Evolutionary conservation across 768 basidiomycete genomes (phyloP).

Genomic region (Serendipita vermifera): DNA sequence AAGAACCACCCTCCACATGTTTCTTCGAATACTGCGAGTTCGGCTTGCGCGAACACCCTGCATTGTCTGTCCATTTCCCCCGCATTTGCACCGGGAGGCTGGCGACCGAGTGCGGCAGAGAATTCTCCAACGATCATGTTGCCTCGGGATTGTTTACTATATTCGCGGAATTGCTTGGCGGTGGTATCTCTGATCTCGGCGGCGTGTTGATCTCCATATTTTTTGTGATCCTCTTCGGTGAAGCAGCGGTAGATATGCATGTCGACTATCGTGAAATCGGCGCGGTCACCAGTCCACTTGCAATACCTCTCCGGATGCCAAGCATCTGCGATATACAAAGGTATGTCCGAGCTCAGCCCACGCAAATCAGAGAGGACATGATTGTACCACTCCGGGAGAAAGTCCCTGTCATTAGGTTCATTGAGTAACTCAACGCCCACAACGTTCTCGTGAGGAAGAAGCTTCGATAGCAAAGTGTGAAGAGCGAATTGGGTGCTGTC

Average conservation of each 20-base stretch:
- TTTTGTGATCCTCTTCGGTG: conserved; percentile 42
- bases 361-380: conserved; percentile 42
- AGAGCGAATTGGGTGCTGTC: conserved; percentile 22
- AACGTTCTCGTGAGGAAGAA: conserved; percentile 29
- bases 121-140: conserved; percentile 63
- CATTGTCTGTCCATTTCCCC: conserved; percentile 32
- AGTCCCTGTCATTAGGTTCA: conserved; percentile 38
- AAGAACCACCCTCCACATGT: conserved; percentile 66
- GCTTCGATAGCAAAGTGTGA: conserved; percentile 22
- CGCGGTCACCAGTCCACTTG: conserved; percentile 28
- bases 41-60: conserved; percentile 42
- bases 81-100: conserved; percentile 34
- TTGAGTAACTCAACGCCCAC: conserved; percentile 48
- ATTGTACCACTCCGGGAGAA: conserved; percentile 51
- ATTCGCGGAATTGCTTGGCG: conserved; percentile 28
- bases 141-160: conserved; percentile 31
- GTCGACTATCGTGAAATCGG: conserved; percentile 48
- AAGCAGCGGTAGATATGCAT: conserved; percentile 80
- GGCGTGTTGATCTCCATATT: conserved; percentile 43
- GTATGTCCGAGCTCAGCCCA: conserved; percentile 39
- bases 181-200: conserved; percentile 31
- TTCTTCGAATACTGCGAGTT: conserved; percentile 51
- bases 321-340: conserved; percentile 62
- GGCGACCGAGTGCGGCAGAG: conserved; percentile 53
- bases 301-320: conserved; percentile 61